Evolutionary conservation across 257 asterid genomes (phyloP), one percentile per base, ranked within the genome.

Genomic region (Nemophila menziesii): DNA sequence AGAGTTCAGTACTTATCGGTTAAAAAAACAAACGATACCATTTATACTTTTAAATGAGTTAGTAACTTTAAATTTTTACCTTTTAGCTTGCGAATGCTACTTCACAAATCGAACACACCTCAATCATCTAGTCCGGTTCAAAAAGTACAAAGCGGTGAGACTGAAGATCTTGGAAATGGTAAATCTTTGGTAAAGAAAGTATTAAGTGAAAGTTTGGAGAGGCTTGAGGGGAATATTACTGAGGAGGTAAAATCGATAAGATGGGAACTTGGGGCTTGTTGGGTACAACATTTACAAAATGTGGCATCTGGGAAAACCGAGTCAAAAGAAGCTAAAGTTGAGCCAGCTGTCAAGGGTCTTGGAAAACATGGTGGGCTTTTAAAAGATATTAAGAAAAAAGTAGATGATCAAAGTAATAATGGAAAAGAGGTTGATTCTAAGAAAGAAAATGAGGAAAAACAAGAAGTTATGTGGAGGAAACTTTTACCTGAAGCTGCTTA

Each of bases 221-320:
- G 62, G 48, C 51, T 84, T 54, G 65, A 62, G 56, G 78, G 26
- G n/a, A 86, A 77, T 54, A 75, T 54, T 42, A 47, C 56, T 37
- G 61, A 64, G 43, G 69, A 60, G 17, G 59, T 46, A 58, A 78
- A 71, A 51, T 64, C 75, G 0, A 60, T 80, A 22, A 69, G 93
- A 61, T 80, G 93, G 93, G 93, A 80, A 69, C 82, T 80, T 46
- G 89, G 93, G 20, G 87, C 89, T 18, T 80, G 85, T 53, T 80
- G 93, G 93, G 82, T 80, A 58, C 93, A 80, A 58, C 85, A 80
- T 58, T 71, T 80, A 48, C 93, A 80, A 69, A 77, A 65, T 54
- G 73, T 57, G 56, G 75, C 70, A 46, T 67, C 82, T 21, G 76
- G 63, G 46, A 72, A 77, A 65, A 61, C 56, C 24, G 87, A 74